These are phyloP conservation scores for Nissolia schottii DNA, from an alignment of 306 rosid species.

Conservation along the genomic window DNA sequence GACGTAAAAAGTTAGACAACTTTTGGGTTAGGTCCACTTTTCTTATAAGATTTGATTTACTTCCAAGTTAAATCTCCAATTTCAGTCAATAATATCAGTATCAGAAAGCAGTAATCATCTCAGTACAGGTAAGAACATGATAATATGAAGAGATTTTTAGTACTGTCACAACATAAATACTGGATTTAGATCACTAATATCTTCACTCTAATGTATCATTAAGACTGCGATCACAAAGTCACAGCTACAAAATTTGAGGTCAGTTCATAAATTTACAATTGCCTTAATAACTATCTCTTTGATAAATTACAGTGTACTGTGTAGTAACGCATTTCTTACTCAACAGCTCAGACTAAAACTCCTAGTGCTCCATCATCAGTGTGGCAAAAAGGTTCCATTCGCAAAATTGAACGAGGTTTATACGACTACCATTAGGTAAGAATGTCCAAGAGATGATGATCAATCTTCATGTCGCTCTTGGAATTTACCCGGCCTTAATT, in stretches of 20 bases:
- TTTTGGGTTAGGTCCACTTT: not conserved
- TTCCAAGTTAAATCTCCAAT: not conserved
- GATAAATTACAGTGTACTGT: constrained; percentile 1
- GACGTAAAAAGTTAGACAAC: not conserved
- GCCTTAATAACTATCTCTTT: constrained; percentile 18
- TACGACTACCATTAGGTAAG: constrained; percentile 2
- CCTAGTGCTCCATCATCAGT: not conserved
- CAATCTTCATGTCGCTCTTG: constrained; percentile 12
- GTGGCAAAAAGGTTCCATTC: constrained; percentile 9
- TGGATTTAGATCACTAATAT: not conserved
- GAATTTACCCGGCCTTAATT: not conserved
- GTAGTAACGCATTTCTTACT: not conserved
- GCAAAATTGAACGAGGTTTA: constrained; percentile 13
- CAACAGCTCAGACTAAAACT: constrained; percentile 9
- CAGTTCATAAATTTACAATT: constrained; percentile 24
- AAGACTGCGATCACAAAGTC: not conserved
- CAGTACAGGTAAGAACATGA: not conserved
- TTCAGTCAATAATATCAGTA: not conserved
- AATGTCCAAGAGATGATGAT: not conserved
- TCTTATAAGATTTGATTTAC: not conserved
- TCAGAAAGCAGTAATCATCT: constrained; percentile 3
- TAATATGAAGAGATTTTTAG: not conserved
- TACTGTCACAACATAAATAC: not conserved
- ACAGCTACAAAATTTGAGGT: constrained; percentile 1
- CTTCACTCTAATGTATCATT: not conserved